Conservation (phyloP, 148 eudicot species). For the Vaccinium vitisidaea region DNA sequence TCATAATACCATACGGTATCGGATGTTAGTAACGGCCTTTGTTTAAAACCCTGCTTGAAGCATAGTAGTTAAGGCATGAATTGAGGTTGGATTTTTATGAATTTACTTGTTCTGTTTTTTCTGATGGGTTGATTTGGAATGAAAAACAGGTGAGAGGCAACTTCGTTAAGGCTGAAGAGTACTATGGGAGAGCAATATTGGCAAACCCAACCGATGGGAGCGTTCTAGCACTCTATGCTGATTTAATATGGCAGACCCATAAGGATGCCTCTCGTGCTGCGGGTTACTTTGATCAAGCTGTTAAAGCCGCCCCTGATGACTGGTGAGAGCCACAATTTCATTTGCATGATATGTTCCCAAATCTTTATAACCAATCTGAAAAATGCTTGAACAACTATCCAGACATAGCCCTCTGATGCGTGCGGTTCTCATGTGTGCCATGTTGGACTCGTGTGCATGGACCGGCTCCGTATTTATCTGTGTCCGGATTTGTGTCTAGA, state of each 20-base stretch:
- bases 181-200: constrained; percentile 40
- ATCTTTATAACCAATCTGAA: neutral
- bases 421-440: too few relatives aligned
- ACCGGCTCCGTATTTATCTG: too few relatives aligned
- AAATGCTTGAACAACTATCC: neutral
- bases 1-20: too few relatives aligned
- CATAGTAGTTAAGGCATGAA: neutral
- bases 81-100: neutral
- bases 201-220: constrained; percentile 43
- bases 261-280: constrained; percentile 39
- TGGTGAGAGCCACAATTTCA: constrained; percentile 22
- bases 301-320: constrained; percentile 46
- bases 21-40: too few relatives aligned
- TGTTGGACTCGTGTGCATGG: too few relatives aligned
- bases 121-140: constrained; percentile 12
- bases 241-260: constrained; percentile 43
- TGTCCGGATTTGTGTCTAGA: too few relatives aligned
- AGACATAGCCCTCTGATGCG: too few relatives aligned
- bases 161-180: constrained; percentile 41
- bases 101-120: neutral
- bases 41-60: too few relatives aligned
- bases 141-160: constrained; percentile 30
- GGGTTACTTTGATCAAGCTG: constrained; percentile 44
- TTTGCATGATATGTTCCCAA: neutral
- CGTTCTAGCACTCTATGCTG: constrained; percentile 42